Conservation (phyloP, 2,329 filamentous ascomycete species). For the Paecilomyces formosus region DNA sequence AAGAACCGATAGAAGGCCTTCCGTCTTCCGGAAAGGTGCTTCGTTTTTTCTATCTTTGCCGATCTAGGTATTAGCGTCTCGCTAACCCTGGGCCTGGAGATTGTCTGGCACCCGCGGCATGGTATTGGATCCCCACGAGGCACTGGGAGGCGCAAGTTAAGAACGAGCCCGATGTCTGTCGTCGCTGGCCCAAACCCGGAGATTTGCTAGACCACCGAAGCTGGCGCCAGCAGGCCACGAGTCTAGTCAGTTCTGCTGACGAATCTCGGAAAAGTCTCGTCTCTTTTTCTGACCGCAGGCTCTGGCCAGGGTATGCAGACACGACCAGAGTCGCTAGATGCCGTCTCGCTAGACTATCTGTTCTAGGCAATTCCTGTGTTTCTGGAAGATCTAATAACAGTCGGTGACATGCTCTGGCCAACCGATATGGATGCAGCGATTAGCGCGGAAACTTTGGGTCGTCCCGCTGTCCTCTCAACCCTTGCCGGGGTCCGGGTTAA, state of each 20-base stretch:
- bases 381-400: background rate
- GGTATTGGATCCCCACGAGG: background rate
- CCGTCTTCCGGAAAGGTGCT: background rate
- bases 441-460: background rate
- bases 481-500: background rate
- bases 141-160: background rate
- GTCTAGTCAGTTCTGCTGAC: background rate
- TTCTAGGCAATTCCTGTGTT: background rate
- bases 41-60: background rate
- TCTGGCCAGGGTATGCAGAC: background rate
- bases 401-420: background rate
- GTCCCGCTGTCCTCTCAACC: background rate
- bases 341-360: background rate
- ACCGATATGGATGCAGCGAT: background rate
- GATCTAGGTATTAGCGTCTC: background rate
- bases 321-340: background rate
- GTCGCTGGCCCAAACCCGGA: background rate
- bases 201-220: background rate
- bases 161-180: background rate
- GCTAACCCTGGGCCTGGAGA: background rate
- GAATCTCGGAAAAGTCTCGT: background rate
- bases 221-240: background rate
- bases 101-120: background rate
- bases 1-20: background rate
- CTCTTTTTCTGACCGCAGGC: background rate